Evolutionary conservation across 1,284 basidiomycete species (phyloP).

Genomic region (Takashimella koratensis): DNA sequence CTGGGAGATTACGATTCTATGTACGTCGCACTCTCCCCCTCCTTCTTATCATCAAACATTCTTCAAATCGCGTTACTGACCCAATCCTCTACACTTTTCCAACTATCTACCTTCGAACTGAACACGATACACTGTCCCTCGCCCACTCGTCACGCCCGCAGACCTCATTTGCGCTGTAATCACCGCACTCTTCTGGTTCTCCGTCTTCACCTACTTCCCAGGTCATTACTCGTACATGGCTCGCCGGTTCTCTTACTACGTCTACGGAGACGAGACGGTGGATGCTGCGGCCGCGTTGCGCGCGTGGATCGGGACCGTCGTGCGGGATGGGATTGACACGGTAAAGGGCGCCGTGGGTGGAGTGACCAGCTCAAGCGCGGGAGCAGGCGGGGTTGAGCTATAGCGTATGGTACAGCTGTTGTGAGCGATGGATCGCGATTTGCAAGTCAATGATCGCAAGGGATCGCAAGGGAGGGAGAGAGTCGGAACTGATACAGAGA

Average conservation of each 20-base stretch:
- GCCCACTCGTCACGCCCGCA: slow-evolving; percentile 7
- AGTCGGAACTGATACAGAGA: too few species aligned
- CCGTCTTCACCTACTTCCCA: slow-evolving; percentile 46
- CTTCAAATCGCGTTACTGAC: neutral
- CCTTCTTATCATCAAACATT: neutral
- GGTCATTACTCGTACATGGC: slow-evolving; percentile 44
- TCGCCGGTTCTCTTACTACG: slow-evolving; percentile 47
- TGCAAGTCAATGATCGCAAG: too few species aligned
- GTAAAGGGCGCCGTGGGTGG: too few species aligned
- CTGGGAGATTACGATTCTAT: slow-evolving; percentile 57
- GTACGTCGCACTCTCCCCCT: slow-evolving; percentile 52
- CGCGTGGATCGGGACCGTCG: slow-evolving; percentile 1
- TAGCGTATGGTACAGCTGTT: too few species aligned
- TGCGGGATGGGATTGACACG: neutral
- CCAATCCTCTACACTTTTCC: neutral
- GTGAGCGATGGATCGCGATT: too few species aligned
- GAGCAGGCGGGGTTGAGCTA: slow-evolving; percentile 1
- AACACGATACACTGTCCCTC: neutral
- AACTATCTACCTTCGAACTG: too few species aligned
- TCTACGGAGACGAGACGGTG: slow-evolving; percentile 45
- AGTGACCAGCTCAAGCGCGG: too few species aligned
- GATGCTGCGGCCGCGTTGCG: slow-evolving; percentile 6
- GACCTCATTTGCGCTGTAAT: slow-evolving; percentile 35
- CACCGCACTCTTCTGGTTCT: slow-evolving; percentile 45
- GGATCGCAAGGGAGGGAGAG: too few species aligned